A percentile compares a stretch with the other conserved stretches of the same genome.
These are phyloP conservation scores for Monilinia polystroma DNA, from an alignment of 2,329 filamentous ascomycete genomes.

Conservation along the genomic window DNA sequence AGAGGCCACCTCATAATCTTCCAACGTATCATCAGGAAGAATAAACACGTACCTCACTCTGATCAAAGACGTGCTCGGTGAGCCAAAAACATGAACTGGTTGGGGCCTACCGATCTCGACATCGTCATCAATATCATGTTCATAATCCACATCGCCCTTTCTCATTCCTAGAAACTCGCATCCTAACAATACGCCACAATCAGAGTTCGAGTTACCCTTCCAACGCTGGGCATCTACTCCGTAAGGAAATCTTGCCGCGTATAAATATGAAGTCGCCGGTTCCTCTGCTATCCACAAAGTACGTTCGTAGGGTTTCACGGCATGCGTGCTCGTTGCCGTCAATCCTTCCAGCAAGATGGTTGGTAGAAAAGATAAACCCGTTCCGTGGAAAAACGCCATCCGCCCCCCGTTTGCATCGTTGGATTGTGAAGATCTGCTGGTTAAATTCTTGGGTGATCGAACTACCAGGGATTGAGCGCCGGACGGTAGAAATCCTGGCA, in stretches of 20 bases:
- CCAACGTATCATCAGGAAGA: neutral
- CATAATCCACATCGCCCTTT: neutral
- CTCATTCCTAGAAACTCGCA: neutral
- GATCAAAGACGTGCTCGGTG: neutral
- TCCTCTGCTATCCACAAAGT: conserved; percentile 2
- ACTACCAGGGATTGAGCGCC: neutral
- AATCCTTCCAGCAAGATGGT: neutral
- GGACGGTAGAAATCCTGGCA: neutral
- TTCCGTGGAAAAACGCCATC: neutral
- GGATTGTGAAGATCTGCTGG: neutral
- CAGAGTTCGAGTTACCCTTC: neutral
- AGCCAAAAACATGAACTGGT: neutral
- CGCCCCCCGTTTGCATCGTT: neutral
- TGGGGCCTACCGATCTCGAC: neutral
- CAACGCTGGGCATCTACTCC: neutral
- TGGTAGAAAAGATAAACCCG: neutral
- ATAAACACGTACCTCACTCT: neutral
- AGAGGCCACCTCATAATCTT: neutral
- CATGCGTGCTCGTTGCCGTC: neutral
- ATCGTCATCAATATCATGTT: neutral
- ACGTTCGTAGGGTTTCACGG: neutral
- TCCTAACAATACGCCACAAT: neutral
- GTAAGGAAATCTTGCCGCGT: neutral
- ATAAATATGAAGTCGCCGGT: neutral
- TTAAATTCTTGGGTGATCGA: neutral